Conservation (phyloP, 2,329 filamentous ascomycete species). For the Colletotrichum echinochloae region DNA sequence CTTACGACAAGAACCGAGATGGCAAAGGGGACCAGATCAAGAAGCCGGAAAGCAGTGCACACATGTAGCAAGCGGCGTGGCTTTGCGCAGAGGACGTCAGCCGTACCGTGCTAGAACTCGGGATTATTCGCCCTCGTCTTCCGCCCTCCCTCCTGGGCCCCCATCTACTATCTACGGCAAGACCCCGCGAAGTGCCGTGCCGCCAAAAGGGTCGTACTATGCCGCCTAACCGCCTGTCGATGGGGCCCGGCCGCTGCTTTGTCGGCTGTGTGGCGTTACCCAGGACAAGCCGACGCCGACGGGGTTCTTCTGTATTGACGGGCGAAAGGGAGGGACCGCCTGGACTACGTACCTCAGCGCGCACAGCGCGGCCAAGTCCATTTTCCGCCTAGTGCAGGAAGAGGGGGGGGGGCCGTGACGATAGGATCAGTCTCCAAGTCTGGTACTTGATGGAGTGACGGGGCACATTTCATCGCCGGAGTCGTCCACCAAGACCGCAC, state of each 20-base stretch:
- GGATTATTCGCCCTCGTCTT: not conserved
- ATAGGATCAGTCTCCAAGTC: not conserved
- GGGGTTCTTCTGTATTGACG: not conserved
- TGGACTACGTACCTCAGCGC: no score
- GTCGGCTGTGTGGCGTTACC: conserved; percentile 23
- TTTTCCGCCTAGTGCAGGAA: not conserved
- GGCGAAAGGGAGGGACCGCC: not conserved
- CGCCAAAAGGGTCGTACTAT: conserved; percentile 19
- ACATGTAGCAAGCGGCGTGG: not conserved
- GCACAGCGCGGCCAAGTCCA: not conserved
- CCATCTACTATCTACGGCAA: not conserved
- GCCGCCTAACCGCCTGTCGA: conserved; percentile 29
- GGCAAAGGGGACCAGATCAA: not conserved
- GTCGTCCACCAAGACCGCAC: not conserved
- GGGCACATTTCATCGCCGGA: not conserved
- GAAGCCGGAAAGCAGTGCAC: not conserved
- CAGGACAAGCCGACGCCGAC: conserved; percentile 20
- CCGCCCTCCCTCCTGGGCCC: conserved; percentile 14
- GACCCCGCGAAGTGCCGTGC: conserved; percentile 22
- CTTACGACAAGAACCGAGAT: not conserved
- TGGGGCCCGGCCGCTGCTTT: conserved; percentile 11
- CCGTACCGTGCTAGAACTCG: not conserved
- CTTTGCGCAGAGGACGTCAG: not conserved
- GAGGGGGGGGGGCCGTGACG: not conserved
- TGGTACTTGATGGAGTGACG: not conserved